Conservation (phyloP, 2,329 filamentous ascomycete species). For the Sclerotiophoma versabilis region DNA sequence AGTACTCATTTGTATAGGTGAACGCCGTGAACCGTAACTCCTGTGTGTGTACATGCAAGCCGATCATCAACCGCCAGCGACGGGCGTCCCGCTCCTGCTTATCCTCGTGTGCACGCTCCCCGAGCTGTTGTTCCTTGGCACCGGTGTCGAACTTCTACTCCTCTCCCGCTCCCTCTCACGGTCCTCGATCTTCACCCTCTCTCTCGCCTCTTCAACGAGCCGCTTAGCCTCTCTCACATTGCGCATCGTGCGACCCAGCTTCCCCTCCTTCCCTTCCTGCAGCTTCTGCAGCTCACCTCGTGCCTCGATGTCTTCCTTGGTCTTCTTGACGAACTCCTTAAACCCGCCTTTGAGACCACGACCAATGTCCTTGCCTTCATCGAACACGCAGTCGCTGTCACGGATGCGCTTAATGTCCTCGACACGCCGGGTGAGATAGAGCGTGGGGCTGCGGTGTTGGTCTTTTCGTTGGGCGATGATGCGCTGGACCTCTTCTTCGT, state of each 20-base stretch:
- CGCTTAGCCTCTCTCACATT: slow-evolving; percentile 44
- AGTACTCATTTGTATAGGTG: background rate
- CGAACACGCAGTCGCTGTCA: slow-evolving; percentile 43
- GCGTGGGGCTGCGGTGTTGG: slow-evolving; percentile 54
- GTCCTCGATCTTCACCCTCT: slow-evolving; percentile 42
- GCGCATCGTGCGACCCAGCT: slow-evolving; percentile 41
- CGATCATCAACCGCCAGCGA: slow-evolving; percentile 10
- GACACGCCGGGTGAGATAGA: slow-evolving; percentile 63
- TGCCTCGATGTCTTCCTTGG: slow-evolving; percentile 43
- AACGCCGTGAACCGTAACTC: background rate
- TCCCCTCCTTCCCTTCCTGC: slow-evolving; percentile 44
- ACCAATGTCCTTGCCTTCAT: slow-evolving; percentile 37
- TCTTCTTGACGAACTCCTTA: slow-evolving; percentile 47
- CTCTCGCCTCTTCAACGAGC: slow-evolving; percentile 45
- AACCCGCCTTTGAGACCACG: slow-evolving; percentile 42
- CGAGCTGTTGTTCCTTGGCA: slow-evolving; percentile 29
- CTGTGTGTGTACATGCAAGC: background rate
- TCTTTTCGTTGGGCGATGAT: slow-evolving; percentile 63
- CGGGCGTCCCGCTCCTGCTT: slow-evolving; percentile 33
- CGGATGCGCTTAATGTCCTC: slow-evolving; percentile 53
- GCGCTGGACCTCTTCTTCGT: slow-evolving; percentile 79
- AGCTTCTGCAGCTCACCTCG: slow-evolving; percentile 43
- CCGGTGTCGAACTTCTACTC: slow-evolving; percentile 36
- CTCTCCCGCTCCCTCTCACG: slow-evolving; percentile 30
- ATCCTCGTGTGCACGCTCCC: slow-evolving; percentile 19